A percentile compares a stretch with the other conserved stretches of the same genome.
Conservation (phyloP, 768 basidiomycete genomes). For the Pisolithus orientalis region DNA sequence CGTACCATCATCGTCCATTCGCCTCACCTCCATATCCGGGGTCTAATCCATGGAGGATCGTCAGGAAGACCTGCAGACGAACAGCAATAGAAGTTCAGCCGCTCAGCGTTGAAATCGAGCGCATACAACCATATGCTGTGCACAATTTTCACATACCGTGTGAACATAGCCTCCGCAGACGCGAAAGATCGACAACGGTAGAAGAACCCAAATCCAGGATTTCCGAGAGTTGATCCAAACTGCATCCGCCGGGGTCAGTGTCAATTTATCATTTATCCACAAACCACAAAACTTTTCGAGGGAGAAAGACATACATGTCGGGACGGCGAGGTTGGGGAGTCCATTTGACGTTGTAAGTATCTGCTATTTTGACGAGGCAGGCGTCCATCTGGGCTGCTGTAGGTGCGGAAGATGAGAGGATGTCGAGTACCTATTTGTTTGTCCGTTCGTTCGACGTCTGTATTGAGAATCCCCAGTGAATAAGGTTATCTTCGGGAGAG, state of each 20-base stretch:
- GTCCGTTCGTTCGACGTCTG: background rate
- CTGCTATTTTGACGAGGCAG: conserved; percentile 49
- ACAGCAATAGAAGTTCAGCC: background rate
- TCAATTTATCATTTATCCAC: background rate
- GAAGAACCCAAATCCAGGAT: conserved; percentile 46
- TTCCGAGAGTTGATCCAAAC: conserved; percentile 55
- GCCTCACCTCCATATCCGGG: conserved; percentile 63
- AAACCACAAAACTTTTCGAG: background rate
- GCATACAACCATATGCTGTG: background rate
- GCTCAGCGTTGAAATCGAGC: no score
- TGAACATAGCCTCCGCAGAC: conserved; percentile 50
- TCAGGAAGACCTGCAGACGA: conserved; percentile 56
- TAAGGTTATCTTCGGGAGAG: background rate
- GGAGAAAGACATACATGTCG: conserved; percentile 46
- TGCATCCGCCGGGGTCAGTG: conserved; percentile 1
- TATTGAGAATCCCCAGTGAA: background rate
- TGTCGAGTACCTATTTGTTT: conserved; percentile 39
- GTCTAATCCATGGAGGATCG: conserved; percentile 68
- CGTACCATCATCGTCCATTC: background rate
- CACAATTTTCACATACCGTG: conserved; percentile 41
- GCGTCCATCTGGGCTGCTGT: conserved; percentile 51
- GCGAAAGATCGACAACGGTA: conserved; percentile 48
- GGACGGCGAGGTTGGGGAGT: conserved; percentile 52
- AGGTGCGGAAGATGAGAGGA: conserved; percentile 46
- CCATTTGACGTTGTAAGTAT: conserved; percentile 53